phyloP scores from a whole-genome alignment of 345 rosid species.

The Acer saccharum region DNA sequence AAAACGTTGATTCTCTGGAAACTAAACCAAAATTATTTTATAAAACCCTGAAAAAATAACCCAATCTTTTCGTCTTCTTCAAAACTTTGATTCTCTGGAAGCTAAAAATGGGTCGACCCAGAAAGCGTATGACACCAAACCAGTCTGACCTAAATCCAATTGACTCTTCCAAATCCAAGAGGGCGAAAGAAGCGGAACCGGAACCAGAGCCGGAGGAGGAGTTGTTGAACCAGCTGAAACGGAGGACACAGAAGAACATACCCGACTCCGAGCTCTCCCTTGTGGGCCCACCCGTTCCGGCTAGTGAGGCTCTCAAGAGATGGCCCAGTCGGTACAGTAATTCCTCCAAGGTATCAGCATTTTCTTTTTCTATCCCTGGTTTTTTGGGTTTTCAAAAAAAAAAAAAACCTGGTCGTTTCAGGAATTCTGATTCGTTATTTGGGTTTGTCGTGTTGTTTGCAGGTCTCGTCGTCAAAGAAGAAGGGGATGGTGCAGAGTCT shows the following conservation, averaged over 20 bases:
- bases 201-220: not conserved
- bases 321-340: conserved; percentile 30
- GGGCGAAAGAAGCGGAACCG: no score
- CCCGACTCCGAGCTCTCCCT: conserved; percentile 23
- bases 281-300: conserved; percentile 25
- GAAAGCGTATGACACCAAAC: not conserved
- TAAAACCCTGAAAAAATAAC: not conserved
- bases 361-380: no score
- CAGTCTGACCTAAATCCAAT: not conserved
- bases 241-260: conserved; percentile 13
- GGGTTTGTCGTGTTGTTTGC: not conserved
- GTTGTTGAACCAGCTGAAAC: not conserved
- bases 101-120: not conserved
- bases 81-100: not conserved
- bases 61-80: not conserved
- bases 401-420: no score
- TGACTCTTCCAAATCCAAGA: not conserved
- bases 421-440: no score
- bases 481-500: not conserved
- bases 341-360: conserved; percentile 9
- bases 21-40: not conserved
- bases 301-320: conserved; percentile 22
- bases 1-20: not conserved
- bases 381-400: not conserved
- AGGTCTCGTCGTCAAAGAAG: not conserved